A percentile compares a stretch with the other conserved stretches of the same genome.
phyloP scores from a whole-genome alignment of 495 filamentous ascomycete species.

The Rostrohypoxylon terebratum region DNA sequence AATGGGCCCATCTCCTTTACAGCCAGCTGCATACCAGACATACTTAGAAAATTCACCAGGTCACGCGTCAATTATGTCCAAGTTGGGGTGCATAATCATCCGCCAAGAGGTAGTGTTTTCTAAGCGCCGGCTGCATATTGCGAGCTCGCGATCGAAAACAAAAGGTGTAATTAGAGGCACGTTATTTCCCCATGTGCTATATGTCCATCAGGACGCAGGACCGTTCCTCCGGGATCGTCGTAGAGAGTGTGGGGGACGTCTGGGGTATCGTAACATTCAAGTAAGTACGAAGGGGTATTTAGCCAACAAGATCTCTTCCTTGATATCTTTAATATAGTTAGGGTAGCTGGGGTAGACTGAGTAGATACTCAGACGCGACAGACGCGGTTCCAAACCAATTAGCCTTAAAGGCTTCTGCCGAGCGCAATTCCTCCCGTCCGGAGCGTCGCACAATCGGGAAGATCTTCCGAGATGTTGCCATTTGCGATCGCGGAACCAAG shows the following conservation, averaged over 20 bases:
- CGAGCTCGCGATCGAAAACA: slow-evolving; percentile 13
- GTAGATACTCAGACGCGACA: slow-evolving; percentile 9
- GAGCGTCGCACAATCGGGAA: slow-evolving; percentile 46
- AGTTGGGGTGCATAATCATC: slow-evolving; percentile 41
- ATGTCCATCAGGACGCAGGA: slow-evolving; percentile 45
- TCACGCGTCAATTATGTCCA: slow-evolving; percentile 38
- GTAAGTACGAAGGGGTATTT: slow-evolving; percentile 1
- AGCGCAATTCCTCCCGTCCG: slow-evolving; percentile 44
- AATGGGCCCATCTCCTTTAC: slow-evolving; percentile 17
- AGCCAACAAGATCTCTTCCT: slow-evolving; percentile 25
- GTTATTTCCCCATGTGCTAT: slow-evolving; percentile 38
- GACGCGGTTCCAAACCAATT: slow-evolving; percentile 35
- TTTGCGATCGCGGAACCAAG: slow-evolving; percentile 50
- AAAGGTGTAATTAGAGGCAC: slow-evolving; percentile 17
- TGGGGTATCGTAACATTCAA: slow-evolving; percentile 41
- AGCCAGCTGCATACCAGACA: slow-evolving; percentile 27
- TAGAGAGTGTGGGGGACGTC: slow-evolving; percentile 38
- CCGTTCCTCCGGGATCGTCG: slow-evolving; percentile 46
- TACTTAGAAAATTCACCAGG: slow-evolving; percentile 26
- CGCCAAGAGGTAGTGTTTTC: slow-evolving; percentile 28
- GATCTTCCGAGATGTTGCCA: slow-evolving; percentile 47
- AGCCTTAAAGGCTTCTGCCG: slow-evolving; percentile 44
- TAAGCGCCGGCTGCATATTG: slow-evolving; percentile 33
- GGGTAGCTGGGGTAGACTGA: slow-evolving; percentile 8
- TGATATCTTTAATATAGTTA: slow-evolving; percentile 32